These are phyloP conservation scores for Leishmania amazonensis DNA, from an alignment of 208 protist species.

Conservation along the genomic window DNA sequence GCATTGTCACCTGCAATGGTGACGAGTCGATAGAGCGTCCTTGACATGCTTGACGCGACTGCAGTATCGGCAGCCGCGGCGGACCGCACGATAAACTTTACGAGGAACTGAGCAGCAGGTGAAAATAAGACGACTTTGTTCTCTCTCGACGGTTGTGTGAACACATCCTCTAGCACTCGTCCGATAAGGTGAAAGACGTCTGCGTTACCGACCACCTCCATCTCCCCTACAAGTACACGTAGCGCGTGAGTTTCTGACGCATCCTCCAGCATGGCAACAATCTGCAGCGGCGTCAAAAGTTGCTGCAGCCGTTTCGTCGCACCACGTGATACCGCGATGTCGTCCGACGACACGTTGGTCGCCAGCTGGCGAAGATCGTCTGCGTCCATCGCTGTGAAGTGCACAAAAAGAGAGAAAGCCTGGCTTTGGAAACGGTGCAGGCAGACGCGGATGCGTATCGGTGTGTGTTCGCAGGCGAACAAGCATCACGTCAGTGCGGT, in stretches of 20 bases:
- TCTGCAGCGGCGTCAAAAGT: constrained; percentile 22
- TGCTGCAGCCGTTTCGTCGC: constrained; percentile 29
- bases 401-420: constrained; percentile 9
- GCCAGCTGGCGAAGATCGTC: constrained; percentile 27
- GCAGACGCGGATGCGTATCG: neutral
- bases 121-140: constrained; percentile 25
- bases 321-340: constrained; percentile 37
- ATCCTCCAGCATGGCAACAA: constrained; percentile 25
- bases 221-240: constrained; percentile 41
- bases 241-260: constrained; percentile 5
- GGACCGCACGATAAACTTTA: constrained; percentile 44
- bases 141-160: constrained; percentile 14
- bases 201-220: constrained; percentile 36
- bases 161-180: constrained; percentile 25
- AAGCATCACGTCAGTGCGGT: neutral
- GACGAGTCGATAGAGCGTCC: constrained; percentile 27
- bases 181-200: constrained; percentile 60
- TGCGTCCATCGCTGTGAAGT: constrained; percentile 24
- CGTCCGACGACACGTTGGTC: constrained; percentile 38
- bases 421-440: too few species aligned
- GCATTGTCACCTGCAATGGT: constrained; percentile 7
- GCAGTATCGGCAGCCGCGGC: constrained; percentile 25
- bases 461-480: neutral
- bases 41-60: constrained; percentile 25
- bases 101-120: constrained; percentile 29